Evolutionary conservation across 495 filamentous ascomycete genomes (phyloP).

Genomic region (Penicillium simplicissimum): DNA sequence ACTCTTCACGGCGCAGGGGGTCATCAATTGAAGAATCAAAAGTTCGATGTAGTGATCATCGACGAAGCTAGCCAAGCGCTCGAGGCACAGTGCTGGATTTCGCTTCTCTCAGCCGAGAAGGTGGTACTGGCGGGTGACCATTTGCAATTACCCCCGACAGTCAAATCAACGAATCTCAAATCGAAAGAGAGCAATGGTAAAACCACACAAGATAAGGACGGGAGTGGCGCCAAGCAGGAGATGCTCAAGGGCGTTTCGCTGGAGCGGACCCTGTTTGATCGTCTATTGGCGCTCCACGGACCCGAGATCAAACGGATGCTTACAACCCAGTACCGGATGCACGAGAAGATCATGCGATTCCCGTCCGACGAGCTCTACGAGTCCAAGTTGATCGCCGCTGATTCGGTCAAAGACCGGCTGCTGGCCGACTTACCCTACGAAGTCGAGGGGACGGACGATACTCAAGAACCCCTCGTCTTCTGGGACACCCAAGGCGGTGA

Average conservation of each 20-base stretch:
- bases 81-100: conserved; percentile 98
- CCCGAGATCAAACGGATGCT: conserved; percentile 85
- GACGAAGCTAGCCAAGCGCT: conserved; percentile 96
- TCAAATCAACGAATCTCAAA: conserved; percentile 63
- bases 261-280: conserved; percentile 88
- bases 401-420: conserved; percentile 70
- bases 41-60: conserved; percentile 92
- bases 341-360: conserved; percentile 91
- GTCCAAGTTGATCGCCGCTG: conserved; percentile 72
- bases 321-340: conserved; percentile 99
- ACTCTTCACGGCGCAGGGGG: conserved; percentile 93
- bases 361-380: conserved; percentile 90
- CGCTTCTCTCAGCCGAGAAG: conserved; percentile 76
- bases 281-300: conserved; percentile 81
- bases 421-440: conserved; percentile 77
- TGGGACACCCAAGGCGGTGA: conserved; percentile 96
- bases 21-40: conserved; percentile 73
- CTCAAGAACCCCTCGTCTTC: conserved; percentile 83
- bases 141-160: conserved; percentile 89
- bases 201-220: conserved; percentile 17
- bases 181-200: conserved; percentile 24
- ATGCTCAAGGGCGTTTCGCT: conserved; percentile 55
- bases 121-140: conserved; percentile 93
- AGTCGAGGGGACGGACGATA: conserved; percentile 83
- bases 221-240: conserved; percentile 27